These are phyloP conservation scores for Antrodiella citrinella DNA, from an alignment of 768 basidiomycete genomes.

Conservation along the genomic window DNA sequence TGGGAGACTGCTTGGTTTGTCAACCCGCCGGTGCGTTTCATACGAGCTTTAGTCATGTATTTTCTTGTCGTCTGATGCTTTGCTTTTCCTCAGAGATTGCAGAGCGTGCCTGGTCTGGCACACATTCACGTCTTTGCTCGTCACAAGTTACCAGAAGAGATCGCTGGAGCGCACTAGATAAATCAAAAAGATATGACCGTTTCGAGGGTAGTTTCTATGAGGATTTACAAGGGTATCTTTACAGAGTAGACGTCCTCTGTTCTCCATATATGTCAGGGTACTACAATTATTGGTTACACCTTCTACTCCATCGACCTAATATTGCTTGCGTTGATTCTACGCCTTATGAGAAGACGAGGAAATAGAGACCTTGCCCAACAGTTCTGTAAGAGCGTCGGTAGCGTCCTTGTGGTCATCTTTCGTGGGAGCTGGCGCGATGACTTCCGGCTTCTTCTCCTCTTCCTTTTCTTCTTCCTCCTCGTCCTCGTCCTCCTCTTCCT, in stretches of 20 bases:
- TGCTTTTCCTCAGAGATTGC: conserved; percentile 49
- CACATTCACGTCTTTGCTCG: conserved; percentile 86
- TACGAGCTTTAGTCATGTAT: conserved; percentile 4
- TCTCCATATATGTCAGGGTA: neutral
- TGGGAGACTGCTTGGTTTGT: conserved; percentile 94
- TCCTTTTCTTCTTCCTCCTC: conserved; percentile 44
- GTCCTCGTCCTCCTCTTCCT: conserved; percentile 69
- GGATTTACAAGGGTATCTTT: neutral
- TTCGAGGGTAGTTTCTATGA: neutral
- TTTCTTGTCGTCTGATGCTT: neutral
- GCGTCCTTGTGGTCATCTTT: conserved; percentile 20
- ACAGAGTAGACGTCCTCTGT: neutral
- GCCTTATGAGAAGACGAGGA: neutral
- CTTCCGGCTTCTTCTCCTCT: conserved; percentile 24
- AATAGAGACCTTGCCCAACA: conserved; percentile 54
- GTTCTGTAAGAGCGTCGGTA: conserved; percentile 55
- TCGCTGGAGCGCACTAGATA: neutral
- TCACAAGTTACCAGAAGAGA: conserved; percentile 30
- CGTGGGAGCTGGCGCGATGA: conserved; percentile 16
- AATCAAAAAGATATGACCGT: no score
- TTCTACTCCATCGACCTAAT: neutral
- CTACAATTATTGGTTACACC: neutral
- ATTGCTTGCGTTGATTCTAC: neutral
- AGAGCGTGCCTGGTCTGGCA: conserved; percentile 73
- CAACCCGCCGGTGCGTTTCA: conserved; percentile 81